phyloP scores from a whole-genome alignment of 2,329 filamentous ascomycete species.

The Didymella glomerata region DNA sequence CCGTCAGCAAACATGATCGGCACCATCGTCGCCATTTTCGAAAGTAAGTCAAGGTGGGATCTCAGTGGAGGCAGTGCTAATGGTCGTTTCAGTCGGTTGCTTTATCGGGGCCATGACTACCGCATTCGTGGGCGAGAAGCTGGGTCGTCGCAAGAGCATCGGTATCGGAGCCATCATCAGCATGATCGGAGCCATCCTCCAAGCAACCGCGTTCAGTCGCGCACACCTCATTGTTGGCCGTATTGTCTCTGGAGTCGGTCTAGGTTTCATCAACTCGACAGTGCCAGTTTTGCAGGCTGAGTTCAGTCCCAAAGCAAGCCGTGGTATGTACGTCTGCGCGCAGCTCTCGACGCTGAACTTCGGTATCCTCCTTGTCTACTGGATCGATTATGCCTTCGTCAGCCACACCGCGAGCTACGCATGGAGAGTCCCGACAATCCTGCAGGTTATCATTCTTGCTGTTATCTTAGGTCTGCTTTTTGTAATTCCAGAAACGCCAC shows the following conservation, averaged over 20 bases:
- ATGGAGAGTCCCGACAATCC: conserved; percentile 26
- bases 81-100: conserved; percentile 46
- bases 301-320: conserved; percentile 30
- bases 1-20: conserved; percentile 31
- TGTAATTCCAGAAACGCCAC: conserved; percentile 26
- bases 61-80: background rate
- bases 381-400: conserved; percentile 30
- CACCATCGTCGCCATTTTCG: conserved; percentile 32
- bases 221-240: conserved; percentile 31
- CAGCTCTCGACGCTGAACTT: conserved; percentile 30
- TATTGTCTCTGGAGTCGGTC: conserved; percentile 43
- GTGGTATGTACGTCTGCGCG: conserved; percentile 30
- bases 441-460: conserved; percentile 24
- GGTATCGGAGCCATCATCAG: conserved; percentile 27
- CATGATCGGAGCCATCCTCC: conserved; percentile 26
- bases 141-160: conserved; percentile 55
- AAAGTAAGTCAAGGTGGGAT: conserved; percentile 17
- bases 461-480: conserved; percentile 19
- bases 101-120: conserved; percentile 50
- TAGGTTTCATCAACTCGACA: conserved; percentile 30
- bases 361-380: conserved; percentile 29
- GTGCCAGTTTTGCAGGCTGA: conserved; percentile 29
- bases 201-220: conserved; percentile 24
- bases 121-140: conserved; percentile 61
- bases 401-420: conserved; percentile 27